Percentiles rank a stretch among this genome's conserved stretches.
These are phyloP conservation scores for Ophiostoma piceae DNA, from an alignment of 2,329 filamentous ascomycete genomes.

Conservation along the genomic window DNA sequence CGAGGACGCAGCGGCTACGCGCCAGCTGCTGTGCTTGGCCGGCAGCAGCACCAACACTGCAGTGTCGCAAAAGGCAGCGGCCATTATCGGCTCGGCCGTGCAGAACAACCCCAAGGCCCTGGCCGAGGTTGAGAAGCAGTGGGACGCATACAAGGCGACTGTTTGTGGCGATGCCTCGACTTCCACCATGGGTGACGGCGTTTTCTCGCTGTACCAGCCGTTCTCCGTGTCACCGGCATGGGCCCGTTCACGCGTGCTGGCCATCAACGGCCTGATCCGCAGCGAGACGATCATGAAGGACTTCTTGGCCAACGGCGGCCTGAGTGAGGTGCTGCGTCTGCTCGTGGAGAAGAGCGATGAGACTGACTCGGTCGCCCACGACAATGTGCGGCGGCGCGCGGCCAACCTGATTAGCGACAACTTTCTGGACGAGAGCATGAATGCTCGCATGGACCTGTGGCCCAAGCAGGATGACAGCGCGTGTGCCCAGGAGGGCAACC, in stretches of 20 bases:
- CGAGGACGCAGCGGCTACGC: conserved; percentile 49
- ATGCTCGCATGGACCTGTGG: conserved; percentile 54
- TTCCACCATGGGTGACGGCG: conserved; percentile 32
- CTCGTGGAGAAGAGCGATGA: conserved; percentile 36
- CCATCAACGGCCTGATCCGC: conserved; percentile 54
- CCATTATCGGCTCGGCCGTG: conserved; percentile 52
- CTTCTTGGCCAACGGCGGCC: conserved; percentile 52
- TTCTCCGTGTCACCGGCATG: conserved; percentile 28
- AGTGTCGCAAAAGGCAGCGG: conserved; percentile 49
- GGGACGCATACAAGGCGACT: conserved; percentile 40
- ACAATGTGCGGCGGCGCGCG: conserved; percentile 48
- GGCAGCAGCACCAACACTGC: conserved; percentile 30
- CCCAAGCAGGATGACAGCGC: conserved; percentile 34
- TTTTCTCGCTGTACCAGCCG: conserved; percentile 1
- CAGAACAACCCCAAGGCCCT: conserved; percentile 63
- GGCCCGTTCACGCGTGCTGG: conserved; percentile 41
- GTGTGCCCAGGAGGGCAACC: conserved; percentile 22
- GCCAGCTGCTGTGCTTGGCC: conserved; percentile 54
- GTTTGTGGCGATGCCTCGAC: neutral
- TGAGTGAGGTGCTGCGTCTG: conserved; percentile 50
- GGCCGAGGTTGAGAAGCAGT: conserved; percentile 45
- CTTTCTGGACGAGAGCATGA: conserved; percentile 62
- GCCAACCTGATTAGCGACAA: conserved; percentile 58
- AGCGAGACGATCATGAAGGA: conserved; percentile 47
- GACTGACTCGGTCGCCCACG: conserved; percentile 44